phyloP scores from a whole-genome alignment of 2,329 filamentous ascomycete species.

The Cladosporium sp. region DNA sequence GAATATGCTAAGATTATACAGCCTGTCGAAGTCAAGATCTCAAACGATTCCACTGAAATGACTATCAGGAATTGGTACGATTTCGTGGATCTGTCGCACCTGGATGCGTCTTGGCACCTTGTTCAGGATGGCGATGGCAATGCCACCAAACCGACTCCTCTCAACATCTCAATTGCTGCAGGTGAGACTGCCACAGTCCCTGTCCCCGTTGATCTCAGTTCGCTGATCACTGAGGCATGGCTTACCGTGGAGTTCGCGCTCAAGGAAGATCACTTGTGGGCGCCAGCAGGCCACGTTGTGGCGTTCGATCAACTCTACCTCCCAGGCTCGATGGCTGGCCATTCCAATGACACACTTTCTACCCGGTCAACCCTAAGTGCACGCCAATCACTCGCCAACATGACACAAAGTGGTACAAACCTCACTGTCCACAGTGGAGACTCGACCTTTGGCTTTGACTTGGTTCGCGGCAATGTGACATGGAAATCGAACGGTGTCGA shows the following conservation, averaged over 20 bases:
- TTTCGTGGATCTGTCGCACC: conserved; percentile 17
- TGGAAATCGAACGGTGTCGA: conserved; percentile 23
- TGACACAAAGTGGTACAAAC: conserved; percentile 4
- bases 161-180: conserved; percentile 15
- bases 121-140: conserved; percentile 3
- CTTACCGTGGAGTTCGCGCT: conserved; percentile 29
- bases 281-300: conserved; percentile 34
- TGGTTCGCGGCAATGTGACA: conserved; percentile 13
- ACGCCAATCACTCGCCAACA: conserved; percentile 4
- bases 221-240: conserved; percentile 15
- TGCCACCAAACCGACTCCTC: background rate
- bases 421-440: conserved; percentile 8
- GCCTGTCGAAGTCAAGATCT: conserved; percentile 29
- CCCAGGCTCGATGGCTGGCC: conserved; percentile 25
- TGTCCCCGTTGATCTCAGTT: conserved; percentile 12
- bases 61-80: conserved; percentile 38
- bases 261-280: conserved; percentile 30
- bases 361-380: background rate
- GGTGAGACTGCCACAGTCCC: conserved; percentile 18
- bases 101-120: conserved; percentile 12
- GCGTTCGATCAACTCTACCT: conserved; percentile 25
- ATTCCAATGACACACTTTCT: conserved; percentile 3
- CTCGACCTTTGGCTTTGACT: conserved; percentile 6
- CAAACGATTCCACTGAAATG: conserved; percentile 19
- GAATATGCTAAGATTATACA: conserved; percentile 42